These are phyloP conservation scores for Hysterangium stoloniferum DNA, from an alignment of 768 basidiomycete genomes.

Conservation along the genomic window DNA sequence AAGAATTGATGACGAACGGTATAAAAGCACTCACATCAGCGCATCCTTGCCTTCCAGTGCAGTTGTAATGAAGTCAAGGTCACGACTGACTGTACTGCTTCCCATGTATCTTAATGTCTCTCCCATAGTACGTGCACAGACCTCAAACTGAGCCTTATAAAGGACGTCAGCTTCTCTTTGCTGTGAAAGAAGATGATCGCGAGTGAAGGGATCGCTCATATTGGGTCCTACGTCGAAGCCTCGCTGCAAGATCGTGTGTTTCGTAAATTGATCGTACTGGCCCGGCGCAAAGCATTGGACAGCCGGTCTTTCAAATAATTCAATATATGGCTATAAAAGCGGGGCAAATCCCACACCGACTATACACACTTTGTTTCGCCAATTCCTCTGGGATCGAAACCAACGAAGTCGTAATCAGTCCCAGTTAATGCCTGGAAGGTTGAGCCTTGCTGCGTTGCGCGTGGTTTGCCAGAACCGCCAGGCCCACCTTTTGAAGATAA, in stretches of 20 bases:
- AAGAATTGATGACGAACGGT: no score
- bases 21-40: constrained; percentile 16
- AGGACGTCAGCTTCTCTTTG: constrained; percentile 2
- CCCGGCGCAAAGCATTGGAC: constrained; percentile 10
- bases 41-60: constrained; percentile 14
- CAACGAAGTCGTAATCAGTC: constrained; percentile 14
- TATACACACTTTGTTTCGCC: constrained; percentile 8
- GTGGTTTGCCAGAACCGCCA: constrained; percentile 1
- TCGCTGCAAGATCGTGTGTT: constrained; percentile 9
- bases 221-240: constrained; percentile 11
- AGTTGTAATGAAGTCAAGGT: constrained; percentile 15
- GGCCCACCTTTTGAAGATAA: neutral
- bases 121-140: constrained; percentile 12
- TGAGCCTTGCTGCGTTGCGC: neutral
- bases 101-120: constrained; percentile 15
- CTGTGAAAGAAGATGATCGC: constrained; percentile 3
- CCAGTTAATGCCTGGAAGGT: constrained; percentile 5
- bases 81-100: constrained; percentile 13
- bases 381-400: constrained; percentile 15
- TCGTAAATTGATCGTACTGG: constrained; percentile 1
- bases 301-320: constrained; percentile 5
- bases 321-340: no score
- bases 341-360: neutral
- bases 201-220: neutral
- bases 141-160: constrained; percentile 7